phyloP scores from a whole-genome alignment of 106 monocot genomes.

The Agapanthus africanus region DNA sequence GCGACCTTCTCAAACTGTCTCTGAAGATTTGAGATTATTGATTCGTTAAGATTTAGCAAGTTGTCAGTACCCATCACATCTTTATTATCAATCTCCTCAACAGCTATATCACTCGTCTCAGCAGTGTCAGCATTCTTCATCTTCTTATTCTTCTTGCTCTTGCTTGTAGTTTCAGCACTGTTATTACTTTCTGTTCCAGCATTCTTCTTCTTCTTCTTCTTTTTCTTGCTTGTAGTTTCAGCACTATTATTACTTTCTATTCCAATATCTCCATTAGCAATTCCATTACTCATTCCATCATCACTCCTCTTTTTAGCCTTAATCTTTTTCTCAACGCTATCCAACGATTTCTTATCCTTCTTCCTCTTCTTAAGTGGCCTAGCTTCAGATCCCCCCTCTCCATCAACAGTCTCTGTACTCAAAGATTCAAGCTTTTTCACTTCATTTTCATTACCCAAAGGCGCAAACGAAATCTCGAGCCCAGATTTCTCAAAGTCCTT shows the following conservation, averaged over 20 bases:
- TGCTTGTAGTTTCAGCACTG: background rate
- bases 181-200: background rate
- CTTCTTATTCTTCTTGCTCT: conserved; percentile 20
- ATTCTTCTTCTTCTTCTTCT: conserved; percentile 25
- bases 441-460: conserved; percentile 17
- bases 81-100: conserved; percentile 10
- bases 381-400: conserved; percentile 12
- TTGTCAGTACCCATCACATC: conserved; percentile 7
- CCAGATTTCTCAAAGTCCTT: conserved; percentile 64
- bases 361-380: conserved; percentile 50
- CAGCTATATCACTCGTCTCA: background rate
- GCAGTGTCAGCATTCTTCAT: conserved; percentile 17
- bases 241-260: no score
- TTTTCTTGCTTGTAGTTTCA: background rate
- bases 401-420: background rate
- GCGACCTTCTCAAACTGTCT: conserved; percentile 83
- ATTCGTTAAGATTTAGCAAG: conserved; percentile 44
- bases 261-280: background rate
- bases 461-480: conserved; percentile 30
- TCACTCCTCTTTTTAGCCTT: conserved; percentile 21
- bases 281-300: background rate
- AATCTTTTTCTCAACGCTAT: conserved; percentile 14
- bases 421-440: background rate
- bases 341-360: conserved; percentile 28
- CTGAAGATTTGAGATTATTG: conserved; percentile 72